Conservation (phyloP, 2,329 filamentous ascomycete genomes). For the Diaporthe caulivora region DNA sequence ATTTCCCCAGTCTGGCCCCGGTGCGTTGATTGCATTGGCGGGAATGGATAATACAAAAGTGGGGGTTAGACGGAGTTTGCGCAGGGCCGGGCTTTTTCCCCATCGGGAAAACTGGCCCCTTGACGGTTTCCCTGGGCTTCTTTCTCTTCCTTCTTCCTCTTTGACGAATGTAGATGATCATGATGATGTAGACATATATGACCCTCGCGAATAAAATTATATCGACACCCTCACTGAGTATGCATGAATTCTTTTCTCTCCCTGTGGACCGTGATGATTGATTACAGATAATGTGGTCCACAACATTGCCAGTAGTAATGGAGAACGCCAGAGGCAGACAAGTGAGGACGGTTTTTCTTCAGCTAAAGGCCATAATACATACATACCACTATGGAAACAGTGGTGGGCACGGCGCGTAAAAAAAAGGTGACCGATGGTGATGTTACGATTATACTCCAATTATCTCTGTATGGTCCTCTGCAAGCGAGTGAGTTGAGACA, state of each 20-base stretch:
- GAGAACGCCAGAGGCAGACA: neutral
- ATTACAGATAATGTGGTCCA: neutral
- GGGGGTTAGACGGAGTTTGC: neutral
- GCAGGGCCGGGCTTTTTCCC: neutral
- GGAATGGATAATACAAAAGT: neutral
- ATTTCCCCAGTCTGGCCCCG: neutral
- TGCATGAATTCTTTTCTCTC: too few species aligned
- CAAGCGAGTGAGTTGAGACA: neutral
- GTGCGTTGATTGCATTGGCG: neutral
- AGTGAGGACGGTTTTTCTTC: neutral
- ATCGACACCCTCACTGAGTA: neutral
- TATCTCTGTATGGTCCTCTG: neutral
- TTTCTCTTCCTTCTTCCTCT: neutral
- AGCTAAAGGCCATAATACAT: neutral
- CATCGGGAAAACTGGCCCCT: neutral
- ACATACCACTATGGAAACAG: neutral
- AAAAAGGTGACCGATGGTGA: neutral
- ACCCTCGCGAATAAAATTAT: constrained; percentile 1
- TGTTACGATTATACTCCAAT: neutral
- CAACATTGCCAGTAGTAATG: neutral
- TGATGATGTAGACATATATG: constrained; percentile 32
- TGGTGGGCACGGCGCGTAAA: neutral
- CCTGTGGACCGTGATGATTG: neutral
- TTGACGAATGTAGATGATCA: constrained; percentile 30
- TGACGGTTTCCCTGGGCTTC: neutral